Base-by-base conservation (phyloP, 1,139 yeast species). In the Candida frijolesensis region DNA sequence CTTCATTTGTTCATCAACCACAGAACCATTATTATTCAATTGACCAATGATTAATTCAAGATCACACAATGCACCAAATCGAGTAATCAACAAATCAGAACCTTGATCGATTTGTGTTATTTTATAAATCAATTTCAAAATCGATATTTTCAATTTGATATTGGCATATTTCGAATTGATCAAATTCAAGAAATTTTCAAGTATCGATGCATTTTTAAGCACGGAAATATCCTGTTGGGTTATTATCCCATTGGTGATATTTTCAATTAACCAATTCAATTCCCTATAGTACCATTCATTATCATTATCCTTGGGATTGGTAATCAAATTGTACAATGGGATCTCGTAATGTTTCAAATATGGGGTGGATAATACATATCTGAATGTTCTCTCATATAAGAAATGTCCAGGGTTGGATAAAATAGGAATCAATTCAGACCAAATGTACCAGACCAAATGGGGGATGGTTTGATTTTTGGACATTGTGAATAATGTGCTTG, bases 101-200 rank as follows among this genome's bases (percentile, higher is more conserved):
- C 96, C 95, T 48, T 77, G 79, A 22, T 82, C 83, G 19, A 85
- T 66, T 30, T 71, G 68, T 59, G 85, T 85, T 0, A 87, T 64
- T 25, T 70, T 72, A 54, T 74, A 75, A 3, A 88, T 49, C 11
- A 87, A 68, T 33, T 65, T 65, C 46, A 72, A 63, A 18, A 84
- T 67, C 45, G 70, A 63, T 4, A 67, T 63, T 47, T 72, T 71
- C 45, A 83, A 59, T 45, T 70, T 72, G 42, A 69, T 62, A 43
- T 68, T 72, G 25, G 78, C 57, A 55, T 72, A 82, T 38, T 84
- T 83, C 7, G 83, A 73, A 56, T 79, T 76, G 45, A 71, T 60
- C 49, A 87, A 65, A 53, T 84, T 84, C 60, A 87, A 60, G 2
- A 81, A 61, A 85, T 90, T 84, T 59, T 90, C 97, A 51, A 89